Base-by-base conservation (phyloP, 768 basidiomycete species). In the Tylopilus cervinicoccineus region DNA sequence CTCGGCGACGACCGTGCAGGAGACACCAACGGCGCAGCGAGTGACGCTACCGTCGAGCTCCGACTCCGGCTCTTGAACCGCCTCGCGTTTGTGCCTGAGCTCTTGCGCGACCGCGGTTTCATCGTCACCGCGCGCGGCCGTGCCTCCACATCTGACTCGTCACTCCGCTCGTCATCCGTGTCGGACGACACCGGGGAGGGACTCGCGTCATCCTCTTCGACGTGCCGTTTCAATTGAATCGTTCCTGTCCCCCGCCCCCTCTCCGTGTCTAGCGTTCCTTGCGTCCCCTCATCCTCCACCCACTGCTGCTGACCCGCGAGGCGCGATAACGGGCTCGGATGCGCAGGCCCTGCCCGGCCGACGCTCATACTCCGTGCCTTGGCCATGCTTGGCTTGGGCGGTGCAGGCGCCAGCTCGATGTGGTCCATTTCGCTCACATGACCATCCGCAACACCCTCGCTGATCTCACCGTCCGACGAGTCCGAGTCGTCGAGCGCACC, bases 401-500 rank as follows among this genome's bases (percentile, higher is more conserved):
- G 26, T 19, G 11, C 38, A n/a, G 38, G 66, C 43, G 51, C 66
- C 43, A 53, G 59, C 20, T 67, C 69, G n/a, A 57, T 58, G 10
- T 65, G 70, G 24, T 66, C 74, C 7, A 62, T 66, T 34, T 61
- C 72, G 48, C 64, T 65, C 22, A 20, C 47, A 22, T 54, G 51
- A 12, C 54, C 48, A n/a, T 57, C 59, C 9, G 22, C 47, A 13
- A 51, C 47, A 9, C 56, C 53, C 24, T 61, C 64, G 24, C 61
- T 53, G 33, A 39, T 57, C 13, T 42, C 53, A 5, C 49, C 43
- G 12, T 69, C 75, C 2, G 76, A 77, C 1, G 86, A 86, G 67
- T 88, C 87, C 0, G 86, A 88, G 58, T 88, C 86, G 49, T 86
- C 84, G 4, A 91, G 66, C 2, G 83, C 85, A 23, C 88, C 86